Evolutionary conservation across 352 stramenopile species (phyloP).

Genomic region (Globisporangium polare): DNA sequence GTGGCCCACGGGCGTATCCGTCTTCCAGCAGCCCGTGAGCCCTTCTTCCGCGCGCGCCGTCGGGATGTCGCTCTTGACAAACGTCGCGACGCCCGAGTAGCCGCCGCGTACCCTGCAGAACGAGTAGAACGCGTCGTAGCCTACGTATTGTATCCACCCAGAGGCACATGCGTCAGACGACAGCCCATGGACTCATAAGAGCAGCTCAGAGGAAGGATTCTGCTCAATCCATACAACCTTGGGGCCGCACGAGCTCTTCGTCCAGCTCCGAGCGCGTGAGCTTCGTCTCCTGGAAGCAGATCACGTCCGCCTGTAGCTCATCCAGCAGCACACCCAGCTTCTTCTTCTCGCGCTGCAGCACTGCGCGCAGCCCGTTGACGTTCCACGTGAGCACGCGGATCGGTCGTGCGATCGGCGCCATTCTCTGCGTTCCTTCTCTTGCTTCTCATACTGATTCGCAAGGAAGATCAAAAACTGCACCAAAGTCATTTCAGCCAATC

Average conservation of each 20-base stretch:
- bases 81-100: conserved; percentile 82
- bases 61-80: conserved; percentile 43
- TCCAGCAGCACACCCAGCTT: conserved; percentile 49
- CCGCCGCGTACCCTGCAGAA: conserved; percentile 62
- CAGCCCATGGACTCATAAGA: background rate
- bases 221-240: conserved; percentile 15
- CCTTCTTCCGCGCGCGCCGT: conserved; percentile 70
- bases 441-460: background rate
- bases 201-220: too few species aligned
- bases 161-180: background rate
- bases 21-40: conserved; percentile 55
- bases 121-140: conserved; percentile 83
- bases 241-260: conserved; percentile 62
- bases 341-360: conserved; percentile 57
- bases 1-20: conserved; percentile 54
- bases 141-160: conserved; percentile 20
- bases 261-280: conserved; percentile 80
- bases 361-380: conserved; percentile 78
- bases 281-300: conserved; percentile 88
- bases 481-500: conserved; percentile 24
- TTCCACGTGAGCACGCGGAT: conserved; percentile 81
- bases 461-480: background rate
- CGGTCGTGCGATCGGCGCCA: conserved; percentile 12
- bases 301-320: conserved; percentile 56
- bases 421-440: background rate